These are phyloP conservation scores for Annona squamosa DNA, from an alignment of 164 flowering plant species.

Conservation along the genomic window DNA sequence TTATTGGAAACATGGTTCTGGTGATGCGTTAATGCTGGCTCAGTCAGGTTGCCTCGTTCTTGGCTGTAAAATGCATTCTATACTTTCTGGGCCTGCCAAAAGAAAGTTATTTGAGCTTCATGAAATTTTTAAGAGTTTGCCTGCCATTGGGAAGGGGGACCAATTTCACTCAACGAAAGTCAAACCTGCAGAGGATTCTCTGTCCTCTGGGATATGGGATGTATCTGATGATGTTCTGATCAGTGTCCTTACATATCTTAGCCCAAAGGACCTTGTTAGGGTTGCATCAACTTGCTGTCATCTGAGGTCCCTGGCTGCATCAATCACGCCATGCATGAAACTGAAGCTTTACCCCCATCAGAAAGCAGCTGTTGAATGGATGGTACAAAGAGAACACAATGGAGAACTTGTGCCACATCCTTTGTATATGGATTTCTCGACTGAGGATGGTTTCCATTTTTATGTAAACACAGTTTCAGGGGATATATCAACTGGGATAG, in stretches of 20 bases:
- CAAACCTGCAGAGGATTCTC: conserved; percentile 33
- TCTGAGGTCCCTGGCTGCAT: conserved; percentile 58
- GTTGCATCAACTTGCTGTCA: conserved; percentile 80
- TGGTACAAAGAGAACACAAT: conserved; percentile 70
- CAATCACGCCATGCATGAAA: conserved; percentile 82
- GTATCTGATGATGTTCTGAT: conserved; percentile 70
- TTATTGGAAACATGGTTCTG: conserved; percentile 8
- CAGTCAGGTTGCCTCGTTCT: conserved; percentile 68
- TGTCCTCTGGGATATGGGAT: conserved; percentile 56
- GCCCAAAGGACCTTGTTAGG: conserved; percentile 61
- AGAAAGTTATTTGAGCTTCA: conserved; percentile 68
- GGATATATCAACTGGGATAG: conserved; percentile 47
- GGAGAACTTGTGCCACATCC: conserved; percentile 64
- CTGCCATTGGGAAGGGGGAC: conserved; percentile 37
- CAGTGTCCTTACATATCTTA: conserved; percentile 36
- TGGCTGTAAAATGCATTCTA: conserved; percentile 56
- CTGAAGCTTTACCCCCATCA: conserved; percentile 93
- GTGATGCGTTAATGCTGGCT: conserved; percentile 34
- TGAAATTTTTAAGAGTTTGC: conserved; percentile 81
- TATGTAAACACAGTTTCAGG: conserved; percentile 66
- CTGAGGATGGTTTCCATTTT: conserved; percentile 73
- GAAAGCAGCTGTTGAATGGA: conserved; percentile 92
- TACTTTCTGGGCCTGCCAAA: conserved; percentile 30
- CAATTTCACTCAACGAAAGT: conserved; percentile 33
- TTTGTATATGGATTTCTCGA: conserved; percentile 43